These are phyloP conservation scores for Pseudogymnoascus sp. DNA, from an alignment of 2,329 filamentous ascomycete species.

Conservation along the genomic window DNA sequence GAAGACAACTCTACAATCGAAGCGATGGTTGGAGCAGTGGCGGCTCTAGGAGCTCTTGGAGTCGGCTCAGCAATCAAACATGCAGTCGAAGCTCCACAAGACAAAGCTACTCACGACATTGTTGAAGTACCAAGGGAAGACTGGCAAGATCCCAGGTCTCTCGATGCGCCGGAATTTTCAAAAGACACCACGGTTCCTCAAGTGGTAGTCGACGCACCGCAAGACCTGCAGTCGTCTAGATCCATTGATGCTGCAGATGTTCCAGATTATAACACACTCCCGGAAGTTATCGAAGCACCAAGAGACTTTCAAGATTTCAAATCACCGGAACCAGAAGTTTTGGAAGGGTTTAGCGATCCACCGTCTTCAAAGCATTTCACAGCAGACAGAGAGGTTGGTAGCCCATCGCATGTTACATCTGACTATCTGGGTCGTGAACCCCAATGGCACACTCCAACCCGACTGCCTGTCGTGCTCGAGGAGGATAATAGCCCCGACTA, in stretches of 20 bases:
- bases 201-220: neutral
- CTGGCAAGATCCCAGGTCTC: neutral
- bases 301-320: neutral
- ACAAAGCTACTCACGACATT: neutral
- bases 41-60: neutral
- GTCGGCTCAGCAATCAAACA: neutral
- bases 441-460: neutral
- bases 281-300: neutral
- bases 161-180: neutral
- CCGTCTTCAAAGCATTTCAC: neutral
- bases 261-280: neutral
- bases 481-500: neutral
- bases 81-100: neutral
- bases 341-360: neutral
- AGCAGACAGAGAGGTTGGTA: neutral
- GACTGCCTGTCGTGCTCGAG: constrained; percentile 3
- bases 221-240: neutral
- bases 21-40: neutral
- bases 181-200: neutral
- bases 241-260: neutral
- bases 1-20: neutral
- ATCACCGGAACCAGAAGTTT: neutral
- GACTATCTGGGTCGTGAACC: neutral
- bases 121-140: neutral
- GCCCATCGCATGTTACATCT: neutral